Conservation (phyloP, 2,329 filamentous ascomycete species). For the Colletotrichum sp. region DNA sequence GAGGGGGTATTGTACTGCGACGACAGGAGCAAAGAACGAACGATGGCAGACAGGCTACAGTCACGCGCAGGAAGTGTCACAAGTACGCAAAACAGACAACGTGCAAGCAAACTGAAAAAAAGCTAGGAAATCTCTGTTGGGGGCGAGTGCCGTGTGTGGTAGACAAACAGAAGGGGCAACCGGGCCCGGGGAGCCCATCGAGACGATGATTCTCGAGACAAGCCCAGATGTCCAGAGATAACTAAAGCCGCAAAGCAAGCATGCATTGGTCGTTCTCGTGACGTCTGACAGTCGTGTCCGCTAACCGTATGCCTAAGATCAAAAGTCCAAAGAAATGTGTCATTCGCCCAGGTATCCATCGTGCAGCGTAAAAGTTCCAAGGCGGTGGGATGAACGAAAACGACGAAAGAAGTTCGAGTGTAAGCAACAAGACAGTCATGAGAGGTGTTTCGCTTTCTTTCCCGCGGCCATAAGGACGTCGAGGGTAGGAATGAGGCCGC, state of each 20-base stretch:
- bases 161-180: slow-evolving; percentile 18
- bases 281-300: slow-evolving; percentile 22
- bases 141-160: slow-evolving; percentile 9
- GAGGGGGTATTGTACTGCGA: not conserved
- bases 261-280: slow-evolving; percentile 20
- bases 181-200: slow-evolving; percentile 9
- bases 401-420: not conserved
- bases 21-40: not conserved
- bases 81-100: slow-evolving; percentile 7
- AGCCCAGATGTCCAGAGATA: slow-evolving; percentile 14
- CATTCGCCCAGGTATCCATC: slow-evolving; percentile 23
- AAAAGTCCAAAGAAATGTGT: slow-evolving; percentile 23
- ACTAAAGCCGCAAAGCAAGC: slow-evolving; percentile 15
- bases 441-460: not conserved
- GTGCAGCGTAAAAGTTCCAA: slow-evolving; percentile 19
- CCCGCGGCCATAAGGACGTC: not conserved
- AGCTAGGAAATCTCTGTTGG: slow-evolving; percentile 23
- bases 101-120: slow-evolving; percentile 14
- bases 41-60: not conserved
- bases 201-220: slow-evolving; percentile 16
- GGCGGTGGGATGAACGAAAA: slow-evolving; percentile 14
- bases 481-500: not conserved
- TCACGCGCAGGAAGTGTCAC: slow-evolving; percentile 13
- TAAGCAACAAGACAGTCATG: slow-evolving; percentile 12
- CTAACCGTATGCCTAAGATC: slow-evolving; percentile 23